Evolutionary conservation across 805 yeast genomes (phyloP), one percentile per base, ranked within the genome.

Genomic region (Wickerhamomyces chambardii): DNA sequence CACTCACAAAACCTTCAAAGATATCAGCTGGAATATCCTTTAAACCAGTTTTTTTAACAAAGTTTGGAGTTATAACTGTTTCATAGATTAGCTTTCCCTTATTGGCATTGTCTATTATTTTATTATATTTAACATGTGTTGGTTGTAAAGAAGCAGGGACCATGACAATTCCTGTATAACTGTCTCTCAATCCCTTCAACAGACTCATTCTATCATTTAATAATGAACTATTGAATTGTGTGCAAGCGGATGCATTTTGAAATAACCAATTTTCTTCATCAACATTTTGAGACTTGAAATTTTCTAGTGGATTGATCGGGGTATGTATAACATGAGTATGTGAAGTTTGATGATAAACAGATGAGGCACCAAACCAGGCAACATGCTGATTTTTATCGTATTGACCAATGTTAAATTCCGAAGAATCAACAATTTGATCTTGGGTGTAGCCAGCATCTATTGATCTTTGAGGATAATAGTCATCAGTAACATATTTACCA

Each of bases 401-500:
- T 37, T 59, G 48, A 22, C 71, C 69, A 17, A 63, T 44, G 19
- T 43, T n/a, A n/a, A n/a, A 48, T 45, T 77, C 84, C n/a, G 61
- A 68, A 2, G 83, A 82, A 43, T 77, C 84, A 1, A 85, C 87
- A 30, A 70, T 56, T 39, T 78, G 82, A 17, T 94, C 95, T 36
- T 77, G 75, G 15, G 70, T 81, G 27, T 86, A 87, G 18, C 73
- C 73, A 30, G 65, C 69, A 24, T 53, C 59, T 15, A 61, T 57
- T 3, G 71, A 63, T 32, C 58, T 66, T 24, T 70, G 61, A 1
- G 78, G 95, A 65, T 89, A 84, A 56, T 89, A 92, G 57, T 92
- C 98, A 61, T 92, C 98, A 11, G 63, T 68, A 21, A 84, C 81
- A 44, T 82, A 75, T 42, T 70, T 73, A 30, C 98, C 98, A 35